phyloP scores from a whole-genome alignment of 176 grass and related monocot species.

The Triticum turgidum region DNA sequence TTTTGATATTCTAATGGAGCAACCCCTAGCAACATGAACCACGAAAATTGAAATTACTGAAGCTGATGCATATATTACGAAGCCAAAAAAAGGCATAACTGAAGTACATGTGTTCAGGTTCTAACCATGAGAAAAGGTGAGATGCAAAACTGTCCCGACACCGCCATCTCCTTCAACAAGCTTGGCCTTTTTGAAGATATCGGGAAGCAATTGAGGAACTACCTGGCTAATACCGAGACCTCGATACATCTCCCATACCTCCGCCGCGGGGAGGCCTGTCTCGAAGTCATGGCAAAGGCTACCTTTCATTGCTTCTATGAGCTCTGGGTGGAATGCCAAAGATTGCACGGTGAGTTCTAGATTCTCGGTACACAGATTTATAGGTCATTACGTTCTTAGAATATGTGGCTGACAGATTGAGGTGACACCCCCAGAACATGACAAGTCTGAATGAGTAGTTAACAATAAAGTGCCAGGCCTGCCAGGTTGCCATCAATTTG shows the following conservation, averaged over 20 bases:
- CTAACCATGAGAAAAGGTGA: slow-evolving; percentile 37
- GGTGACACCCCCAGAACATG: background rate
- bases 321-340: background rate
- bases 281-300: slow-evolving; percentile 33
- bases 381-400: background rate
- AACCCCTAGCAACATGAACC: slow-evolving; percentile 5
- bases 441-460: background rate
- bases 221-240: slow-evolving; percentile 6
- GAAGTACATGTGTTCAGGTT: background rate
- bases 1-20: background rate
- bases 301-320: slow-evolving; percentile 22
- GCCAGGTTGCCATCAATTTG: background rate
- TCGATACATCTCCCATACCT: slow-evolving; percentile 41
- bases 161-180: slow-evolving; percentile 40
- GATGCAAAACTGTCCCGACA: slow-evolving; percentile 24
- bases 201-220: slow-evolving; percentile 33
- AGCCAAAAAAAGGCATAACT: background rate
- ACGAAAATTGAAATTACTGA: background rate
- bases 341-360: background rate
- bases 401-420: background rate
- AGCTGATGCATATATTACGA: background rate
- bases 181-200: slow-evolving; percentile 28
- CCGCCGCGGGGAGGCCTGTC: slow-evolving; percentile 22
- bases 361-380: background rate
- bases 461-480: background rate